Percentiles rank a stretch among this genome's conserved stretches.
Evolutionary conservation across 2,329 filamentous ascomycete genomes (phyloP).

Genomic region (Grosmannia huntii): DNA sequence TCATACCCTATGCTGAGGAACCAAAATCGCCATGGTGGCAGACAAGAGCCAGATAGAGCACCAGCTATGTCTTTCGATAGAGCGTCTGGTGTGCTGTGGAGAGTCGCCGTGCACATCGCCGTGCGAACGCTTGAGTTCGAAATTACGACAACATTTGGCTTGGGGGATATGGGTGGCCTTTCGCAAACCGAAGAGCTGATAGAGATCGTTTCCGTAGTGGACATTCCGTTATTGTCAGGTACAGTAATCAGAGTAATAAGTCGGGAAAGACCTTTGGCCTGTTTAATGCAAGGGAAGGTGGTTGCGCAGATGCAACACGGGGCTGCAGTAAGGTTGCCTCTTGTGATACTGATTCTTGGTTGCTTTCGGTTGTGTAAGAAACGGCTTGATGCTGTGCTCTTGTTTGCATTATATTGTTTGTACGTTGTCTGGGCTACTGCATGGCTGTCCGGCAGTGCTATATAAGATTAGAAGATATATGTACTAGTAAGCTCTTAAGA

Average conservation of each 20-base stretch:
- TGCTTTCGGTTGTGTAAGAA: too few relatives aligned
- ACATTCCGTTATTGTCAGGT: not conserved
- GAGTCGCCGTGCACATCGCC: not conserved
- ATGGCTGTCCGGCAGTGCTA: too few relatives aligned
- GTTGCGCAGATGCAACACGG: too few relatives aligned
- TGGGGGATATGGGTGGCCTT: too few relatives aligned
- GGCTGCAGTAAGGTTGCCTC: not conserved
- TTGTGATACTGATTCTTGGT: not conserved
- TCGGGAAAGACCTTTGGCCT: too few relatives aligned
- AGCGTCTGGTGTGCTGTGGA: not conserved
- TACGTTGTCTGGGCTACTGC: too few relatives aligned
- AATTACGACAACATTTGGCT: not conserved
- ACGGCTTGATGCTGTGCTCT: too few relatives aligned
- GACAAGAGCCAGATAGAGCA: not conserved
- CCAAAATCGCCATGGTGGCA: constrained; percentile 11
- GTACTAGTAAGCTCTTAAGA: too few relatives aligned
- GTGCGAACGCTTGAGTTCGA: not conserved
- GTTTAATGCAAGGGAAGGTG: too few relatives aligned
- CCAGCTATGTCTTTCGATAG: not conserved
- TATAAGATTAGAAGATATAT: too few relatives aligned
- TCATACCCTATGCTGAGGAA: constrained; percentile 10
- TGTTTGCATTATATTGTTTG: too few relatives aligned
- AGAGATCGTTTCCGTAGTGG: not conserved
- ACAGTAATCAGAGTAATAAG: not conserved
- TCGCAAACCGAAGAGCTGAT: not conserved